phyloP scores from a whole-genome alignment of 1,139 yeast species.

The Saccharomyces hybrid region DNA sequence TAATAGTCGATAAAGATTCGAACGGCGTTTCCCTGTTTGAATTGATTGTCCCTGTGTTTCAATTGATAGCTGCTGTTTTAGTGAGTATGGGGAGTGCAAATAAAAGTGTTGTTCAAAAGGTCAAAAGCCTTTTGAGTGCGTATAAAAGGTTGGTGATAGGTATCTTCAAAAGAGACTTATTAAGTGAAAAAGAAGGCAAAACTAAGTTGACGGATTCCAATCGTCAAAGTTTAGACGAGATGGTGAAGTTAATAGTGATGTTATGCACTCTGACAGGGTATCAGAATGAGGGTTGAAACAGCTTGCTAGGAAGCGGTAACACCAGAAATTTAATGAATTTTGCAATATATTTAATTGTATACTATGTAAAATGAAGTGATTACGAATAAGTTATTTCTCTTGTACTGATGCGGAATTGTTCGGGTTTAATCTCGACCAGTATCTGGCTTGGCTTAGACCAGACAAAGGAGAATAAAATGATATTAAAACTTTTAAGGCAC shows the following conservation, averaged over 20 bases:
- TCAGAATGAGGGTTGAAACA: slow-evolving; percentile 36
- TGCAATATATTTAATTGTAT: too few species aligned
- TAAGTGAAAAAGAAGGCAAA: slow-evolving; percentile 26
- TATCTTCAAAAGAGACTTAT: slow-evolving; percentile 60
- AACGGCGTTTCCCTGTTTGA: slow-evolving; percentile 53
- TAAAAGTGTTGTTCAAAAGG: slow-evolving; percentile 51
- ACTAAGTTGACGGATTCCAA: slow-evolving; percentile 20
- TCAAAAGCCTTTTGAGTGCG: slow-evolving; percentile 44
- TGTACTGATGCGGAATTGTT: too few species aligned
- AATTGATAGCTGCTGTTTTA: slow-evolving; percentile 58
- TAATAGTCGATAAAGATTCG: slow-evolving; percentile 32
- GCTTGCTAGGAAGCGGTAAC: too few species aligned
- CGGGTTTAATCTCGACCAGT: too few species aligned
- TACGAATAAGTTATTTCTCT: too few species aligned
- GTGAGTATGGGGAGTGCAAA: slow-evolving; percentile 78
- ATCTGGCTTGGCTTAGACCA: too few species aligned
- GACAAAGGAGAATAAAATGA: too few species aligned
- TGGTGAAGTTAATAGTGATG: slow-evolving; percentile 51
- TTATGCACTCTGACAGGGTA: slow-evolving; percentile 48
- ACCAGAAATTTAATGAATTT: too few species aligned
- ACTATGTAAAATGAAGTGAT: too few species aligned
- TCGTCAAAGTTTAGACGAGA: slow-evolving; percentile 38
- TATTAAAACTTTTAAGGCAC: too few species aligned
- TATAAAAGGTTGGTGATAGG: slow-evolving; percentile 56
- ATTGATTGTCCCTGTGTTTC: slow-evolving; percentile 70